Evolutionary conservation across 495 filamentous ascomycete genomes (phyloP), one percentile per base, ranked within the genome.

Genomic region (Penicillium coffeae): DNA sequence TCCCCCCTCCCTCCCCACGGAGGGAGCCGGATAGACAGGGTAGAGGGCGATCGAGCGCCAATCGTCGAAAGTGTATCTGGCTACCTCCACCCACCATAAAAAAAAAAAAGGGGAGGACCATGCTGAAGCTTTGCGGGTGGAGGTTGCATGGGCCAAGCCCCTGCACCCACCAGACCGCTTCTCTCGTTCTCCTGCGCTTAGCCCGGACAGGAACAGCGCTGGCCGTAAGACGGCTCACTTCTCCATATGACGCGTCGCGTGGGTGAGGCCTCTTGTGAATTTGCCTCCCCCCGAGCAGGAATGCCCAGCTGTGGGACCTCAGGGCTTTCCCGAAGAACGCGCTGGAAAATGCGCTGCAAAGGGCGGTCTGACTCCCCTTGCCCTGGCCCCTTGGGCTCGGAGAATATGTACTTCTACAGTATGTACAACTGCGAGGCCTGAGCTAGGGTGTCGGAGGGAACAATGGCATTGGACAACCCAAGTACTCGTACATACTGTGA

Each of bases 1-100:
- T 10, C 48, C n/a, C n/a, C n/a, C n/a, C n/a, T n/a, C n/a, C n/a
- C n/a, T n/a, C n/a, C 30, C 50, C 30, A 54, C 56, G 59, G 53
- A 56, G 47, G 15, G 52, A 45, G 59, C 56, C 59, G 59, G 59
- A 63, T 57, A 36, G 43, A 41, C 56, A 60, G 44, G 32, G 48
- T 50, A 38, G 10, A 30, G 35, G 33, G 25, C 18, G 54, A 57
- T 57, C 54, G 37, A 43, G 34, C 33, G 25, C 45, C 42, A 43
- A 48, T 19, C 52, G 25, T 21, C 2, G 18, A 55, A 54, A 55
- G 54, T 50, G 37, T 52, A 55, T 52, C 50, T 20, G 5, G 16
- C 19, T 8, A 22, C 43, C 19, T 22, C 10, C 34, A 14, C 18
- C n/a, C 25, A 1, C 21, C 41, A 43, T 42, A 42, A 3, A 6